Conservation (phyloP, 345 rosid genomes). For the Camelina sativa region DNA sequence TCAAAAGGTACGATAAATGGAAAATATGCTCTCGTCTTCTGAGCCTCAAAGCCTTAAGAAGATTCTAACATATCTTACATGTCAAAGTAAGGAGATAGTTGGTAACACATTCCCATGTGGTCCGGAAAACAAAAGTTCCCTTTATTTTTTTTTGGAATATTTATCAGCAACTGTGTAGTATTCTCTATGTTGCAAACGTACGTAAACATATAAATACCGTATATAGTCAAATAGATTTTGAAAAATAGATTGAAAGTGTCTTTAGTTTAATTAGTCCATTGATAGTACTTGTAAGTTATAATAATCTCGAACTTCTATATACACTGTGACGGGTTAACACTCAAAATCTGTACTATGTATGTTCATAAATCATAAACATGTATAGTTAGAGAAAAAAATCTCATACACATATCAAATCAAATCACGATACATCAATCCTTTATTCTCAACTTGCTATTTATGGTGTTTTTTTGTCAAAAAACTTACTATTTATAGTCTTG, state of each 20-base stretch:
- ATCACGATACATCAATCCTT: neutral
- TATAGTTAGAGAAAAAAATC: neutral
- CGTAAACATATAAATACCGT: neutral
- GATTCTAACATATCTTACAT: constrained; percentile 46
- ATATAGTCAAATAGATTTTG: neutral
- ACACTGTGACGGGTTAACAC: neutral
- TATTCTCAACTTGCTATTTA: neutral
- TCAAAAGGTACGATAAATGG: constrained; percentile 44
- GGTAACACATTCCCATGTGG: constrained; percentile 49
- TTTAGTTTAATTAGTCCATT: neutral
- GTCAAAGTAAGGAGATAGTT: constrained; percentile 40
- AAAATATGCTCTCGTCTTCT: constrained; percentile 45
- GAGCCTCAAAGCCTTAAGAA: constrained; percentile 44
- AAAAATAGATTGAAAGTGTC: neutral
- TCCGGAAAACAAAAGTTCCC: neutral
- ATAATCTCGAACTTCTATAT: neutral
- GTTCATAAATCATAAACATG: neutral
- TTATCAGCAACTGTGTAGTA: neutral
- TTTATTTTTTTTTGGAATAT: neutral
- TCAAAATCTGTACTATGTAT: neutral
- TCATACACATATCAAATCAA: neutral
- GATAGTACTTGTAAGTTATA: neutral
- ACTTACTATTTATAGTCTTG: neutral
- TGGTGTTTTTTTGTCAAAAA: neutral
- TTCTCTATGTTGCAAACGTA: neutral